phyloP scores from a whole-genome alignment of 345 rosid species.

The Heritiera littoralis region DNA sequence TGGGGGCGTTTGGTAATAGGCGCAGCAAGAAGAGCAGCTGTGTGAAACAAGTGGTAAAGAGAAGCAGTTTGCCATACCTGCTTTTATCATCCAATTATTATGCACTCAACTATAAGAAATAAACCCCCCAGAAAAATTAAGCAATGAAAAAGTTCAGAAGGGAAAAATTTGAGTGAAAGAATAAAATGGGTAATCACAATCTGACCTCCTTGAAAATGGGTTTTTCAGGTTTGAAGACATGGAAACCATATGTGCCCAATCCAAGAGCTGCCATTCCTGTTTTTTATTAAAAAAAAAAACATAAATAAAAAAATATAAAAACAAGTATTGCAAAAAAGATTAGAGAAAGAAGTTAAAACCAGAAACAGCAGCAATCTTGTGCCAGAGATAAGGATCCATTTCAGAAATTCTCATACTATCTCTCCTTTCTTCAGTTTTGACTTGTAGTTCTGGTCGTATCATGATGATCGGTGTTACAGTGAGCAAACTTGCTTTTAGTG shows the following conservation, averaged over 20 bases:
- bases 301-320: neutral
- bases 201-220: slow-evolving; percentile 73
- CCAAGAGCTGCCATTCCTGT: slow-evolving; percentile 87
- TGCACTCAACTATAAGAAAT: slow-evolving; percentile 6
- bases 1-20: slow-evolving; percentile 70
- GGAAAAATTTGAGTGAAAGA: neutral
- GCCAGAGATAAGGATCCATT: slow-evolving; percentile 79
- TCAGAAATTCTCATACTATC: neutral
- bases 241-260: slow-evolving; percentile 88
- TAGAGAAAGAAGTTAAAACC: slow-evolving; percentile 37
- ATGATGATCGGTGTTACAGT: neutral
- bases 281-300: neutral
- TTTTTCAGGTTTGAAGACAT: slow-evolving; percentile 77
- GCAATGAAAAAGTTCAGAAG: neutral
- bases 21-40: slow-evolving; percentile 81
- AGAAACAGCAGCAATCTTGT: slow-evolving; percentile 84
- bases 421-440: neutral
- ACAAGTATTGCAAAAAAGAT: neutral
- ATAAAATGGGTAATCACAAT: slow-evolving; percentile 2
- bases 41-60: slow-evolving; percentile 87
- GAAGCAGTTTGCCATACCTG: slow-evolving; percentile 98
- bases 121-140: neutral
- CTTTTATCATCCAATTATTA: slow-evolving; percentile 11
- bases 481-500: neutral
- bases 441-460: neutral